Conservation (phyloP, 1,139 yeast genomes). For the Kluyveromyces sp. region DNA sequence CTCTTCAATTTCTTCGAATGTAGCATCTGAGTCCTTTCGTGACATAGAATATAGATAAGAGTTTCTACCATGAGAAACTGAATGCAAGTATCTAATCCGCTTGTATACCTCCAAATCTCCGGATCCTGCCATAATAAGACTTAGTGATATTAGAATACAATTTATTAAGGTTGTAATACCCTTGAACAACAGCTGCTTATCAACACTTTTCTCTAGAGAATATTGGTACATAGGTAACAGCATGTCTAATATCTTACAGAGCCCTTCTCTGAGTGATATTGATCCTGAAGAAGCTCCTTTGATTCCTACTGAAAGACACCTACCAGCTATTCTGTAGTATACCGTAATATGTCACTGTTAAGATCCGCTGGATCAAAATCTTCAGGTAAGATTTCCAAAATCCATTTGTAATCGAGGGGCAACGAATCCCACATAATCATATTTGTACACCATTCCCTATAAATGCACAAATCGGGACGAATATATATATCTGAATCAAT, state of each 20-base stretch:
- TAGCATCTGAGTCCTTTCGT: slow-evolving; percentile 1
- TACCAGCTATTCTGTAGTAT: slow-evolving; percentile 67
- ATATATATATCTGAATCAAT: slow-evolving; percentile 60
- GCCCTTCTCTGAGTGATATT: slow-evolving; percentile 44
- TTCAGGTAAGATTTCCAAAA: slow-evolving; percentile 31
- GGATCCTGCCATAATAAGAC: slow-evolving; percentile 82
- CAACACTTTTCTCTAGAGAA: slow-evolving; percentile 43
- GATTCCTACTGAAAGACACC: slow-evolving; percentile 67
- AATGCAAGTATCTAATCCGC: slow-evolving; percentile 63
- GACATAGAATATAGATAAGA: slow-evolving; percentile 20
- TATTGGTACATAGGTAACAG: slow-evolving; percentile 48
- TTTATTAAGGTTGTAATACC: slow-evolving; percentile 54
- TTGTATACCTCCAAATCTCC: slow-evolving; percentile 79
- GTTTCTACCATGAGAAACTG: slow-evolving; percentile 29
- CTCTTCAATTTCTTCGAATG: slow-evolving; percentile 6
- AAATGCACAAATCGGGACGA: slow-evolving; percentile 70
- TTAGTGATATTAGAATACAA: slow-evolving; percentile 52
- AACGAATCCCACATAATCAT: slow-evolving; percentile 76
- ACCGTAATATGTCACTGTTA: slow-evolving; percentile 58
- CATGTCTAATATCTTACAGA: slow-evolving; percentile 57
- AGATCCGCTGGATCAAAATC: slow-evolving; percentile 19
- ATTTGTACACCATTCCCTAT: slow-evolving; percentile 60
- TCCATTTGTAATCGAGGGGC: slow-evolving; percentile 50
- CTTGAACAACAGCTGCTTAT: slow-evolving; percentile 50
- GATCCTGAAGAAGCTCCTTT: slow-evolving; percentile 69